These are phyloP conservation scores for Hypomontagnella submonticulosa DNA, from an alignment of 495 filamentous ascomycete genomes.

Conservation along the genomic window DNA sequence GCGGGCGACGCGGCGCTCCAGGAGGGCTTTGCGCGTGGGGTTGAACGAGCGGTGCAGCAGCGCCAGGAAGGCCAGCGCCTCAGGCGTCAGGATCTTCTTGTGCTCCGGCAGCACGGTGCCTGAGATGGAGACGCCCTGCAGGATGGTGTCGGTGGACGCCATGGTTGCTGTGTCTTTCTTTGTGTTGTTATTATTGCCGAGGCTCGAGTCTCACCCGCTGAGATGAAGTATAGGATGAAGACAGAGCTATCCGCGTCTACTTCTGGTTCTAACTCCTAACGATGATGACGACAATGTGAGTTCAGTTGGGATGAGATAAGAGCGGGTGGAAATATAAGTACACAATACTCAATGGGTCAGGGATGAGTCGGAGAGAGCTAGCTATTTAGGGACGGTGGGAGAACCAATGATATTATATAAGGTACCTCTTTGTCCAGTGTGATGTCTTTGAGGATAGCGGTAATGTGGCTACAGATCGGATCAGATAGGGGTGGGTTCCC, in stretches of 20 bases:
- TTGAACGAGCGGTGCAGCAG: slow-evolving; percentile 97
- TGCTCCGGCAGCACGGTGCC: slow-evolving; percentile 80
- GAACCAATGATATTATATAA: slow-evolving; percentile 27
- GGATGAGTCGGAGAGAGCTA: slow-evolving; percentile 4
- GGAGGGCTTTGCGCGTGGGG: slow-evolving; percentile 83
- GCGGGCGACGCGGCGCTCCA: slow-evolving; percentile 85
- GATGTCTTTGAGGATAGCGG: slow-evolving; percentile 21
- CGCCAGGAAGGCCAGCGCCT: slow-evolving; percentile 91
- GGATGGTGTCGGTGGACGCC: slow-evolving; percentile 76
- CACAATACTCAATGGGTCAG: not conserved
- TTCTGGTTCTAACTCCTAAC: not conserved
- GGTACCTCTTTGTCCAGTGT: slow-evolving; percentile 21
- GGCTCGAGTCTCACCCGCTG: slow-evolving; percentile 2
- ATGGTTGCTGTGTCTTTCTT: slow-evolving; percentile 58
- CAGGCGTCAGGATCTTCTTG: slow-evolving; percentile 89
- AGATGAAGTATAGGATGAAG: slow-evolving; percentile 6
- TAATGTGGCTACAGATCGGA: slow-evolving; percentile 15
- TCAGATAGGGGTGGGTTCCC: slow-evolving; percentile 23
- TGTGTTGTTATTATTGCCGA: not conserved
- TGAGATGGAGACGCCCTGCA: slow-evolving; percentile 88
- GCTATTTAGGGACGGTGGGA: slow-evolving; percentile 5
- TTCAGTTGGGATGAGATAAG: not conserved
- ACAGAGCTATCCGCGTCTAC: slow-evolving; percentile 1
- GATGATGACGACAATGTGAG: slow-evolving; percentile 1
- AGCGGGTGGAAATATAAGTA: slow-evolving; percentile 7